Conservation (phyloP, 495 filamentous ascomycete species). For the Talaromyces stipitatus region DNA sequence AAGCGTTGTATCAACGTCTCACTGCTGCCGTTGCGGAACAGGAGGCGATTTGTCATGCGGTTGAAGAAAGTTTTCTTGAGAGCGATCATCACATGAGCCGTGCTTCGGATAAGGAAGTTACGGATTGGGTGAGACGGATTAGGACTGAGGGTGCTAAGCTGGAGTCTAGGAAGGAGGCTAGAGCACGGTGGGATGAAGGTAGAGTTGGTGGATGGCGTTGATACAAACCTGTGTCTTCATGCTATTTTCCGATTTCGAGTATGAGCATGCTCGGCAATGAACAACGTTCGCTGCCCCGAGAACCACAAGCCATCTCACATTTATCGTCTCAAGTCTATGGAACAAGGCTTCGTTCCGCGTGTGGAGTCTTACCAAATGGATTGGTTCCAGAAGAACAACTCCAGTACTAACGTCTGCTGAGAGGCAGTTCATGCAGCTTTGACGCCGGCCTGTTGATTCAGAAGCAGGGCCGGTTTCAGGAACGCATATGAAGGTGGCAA, state of each 20-base stretch:
- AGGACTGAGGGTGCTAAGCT: conserved; percentile 66
- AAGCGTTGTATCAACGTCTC: conserved; percentile 72
- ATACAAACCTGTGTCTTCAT: conserved; percentile 14
- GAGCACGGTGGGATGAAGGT: conserved; percentile 90
- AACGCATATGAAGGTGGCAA: no score
- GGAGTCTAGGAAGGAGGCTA: conserved; percentile 70
- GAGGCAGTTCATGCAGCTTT: no score
- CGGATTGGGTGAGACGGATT: conserved; percentile 75
- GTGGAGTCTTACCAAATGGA: no score
- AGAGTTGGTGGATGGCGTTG: conserved; percentile 88
- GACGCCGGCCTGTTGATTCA: no score
- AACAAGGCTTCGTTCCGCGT: no score
- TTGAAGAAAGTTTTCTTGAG: conserved; percentile 89
- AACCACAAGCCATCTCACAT: no score
- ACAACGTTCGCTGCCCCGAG: no score
- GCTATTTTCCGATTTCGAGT: no score
- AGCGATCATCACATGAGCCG: conserved; percentile 38
- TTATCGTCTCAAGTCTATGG: no score
- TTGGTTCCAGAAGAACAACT: no score
- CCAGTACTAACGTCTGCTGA: no score
- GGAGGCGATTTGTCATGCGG: conserved; percentile 67
- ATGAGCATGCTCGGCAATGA: background rate
- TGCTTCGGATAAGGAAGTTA: conserved; percentile 68
- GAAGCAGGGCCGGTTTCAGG: no score
- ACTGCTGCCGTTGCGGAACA: conserved; percentile 71